Evolutionary conservation across 805 yeast species (phyloP).

Genomic region (Clavispora asparagi): DNA sequence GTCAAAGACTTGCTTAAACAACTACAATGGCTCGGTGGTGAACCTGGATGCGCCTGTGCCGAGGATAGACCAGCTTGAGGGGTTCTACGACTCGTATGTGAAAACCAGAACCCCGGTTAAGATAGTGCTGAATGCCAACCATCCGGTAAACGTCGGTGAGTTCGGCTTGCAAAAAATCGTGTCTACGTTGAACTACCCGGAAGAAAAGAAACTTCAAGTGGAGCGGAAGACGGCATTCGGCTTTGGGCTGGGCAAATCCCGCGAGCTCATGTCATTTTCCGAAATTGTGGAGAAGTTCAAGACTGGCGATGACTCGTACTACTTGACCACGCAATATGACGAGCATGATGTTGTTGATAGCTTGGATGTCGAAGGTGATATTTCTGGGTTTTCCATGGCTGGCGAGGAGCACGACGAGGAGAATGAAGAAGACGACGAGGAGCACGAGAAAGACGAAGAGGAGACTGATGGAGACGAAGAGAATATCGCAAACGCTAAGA

Average conservation of each 20-base stretch:
- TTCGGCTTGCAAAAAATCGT: conserved; percentile 31
- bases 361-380: neutral
- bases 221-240: conserved; percentile 59
- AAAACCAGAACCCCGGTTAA: conserved; percentile 46
- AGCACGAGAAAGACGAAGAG: conserved; percentile 11
- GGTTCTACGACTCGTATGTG: conserved; percentile 39
- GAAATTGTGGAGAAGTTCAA: conserved; percentile 43
- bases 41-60: neutral
- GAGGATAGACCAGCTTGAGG: conserved; percentile 2
- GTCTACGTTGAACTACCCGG: conserved; percentile 31
- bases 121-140: conserved; percentile 19
- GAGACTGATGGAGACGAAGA: conserved; percentile 13
- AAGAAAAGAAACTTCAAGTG: conserved; percentile 38
- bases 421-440: conserved; percentile 9
- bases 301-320: conserved; percentile 42
- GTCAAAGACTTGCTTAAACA: neutral
- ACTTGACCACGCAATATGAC: conserved; percentile 66
- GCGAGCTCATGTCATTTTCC: conserved; percentile 46
- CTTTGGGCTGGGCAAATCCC: conserved; percentile 58
- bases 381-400: neutral
- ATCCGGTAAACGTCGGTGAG: conserved; percentile 24
- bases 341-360: conserved; percentile 33
- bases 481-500: neutral
- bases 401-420: conserved; percentile 3
- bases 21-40: conserved; percentile 8